phyloP scores from a whole-genome alignment of 2,329 filamentous ascomycete genomes.

The Zarea fungicola region DNA sequence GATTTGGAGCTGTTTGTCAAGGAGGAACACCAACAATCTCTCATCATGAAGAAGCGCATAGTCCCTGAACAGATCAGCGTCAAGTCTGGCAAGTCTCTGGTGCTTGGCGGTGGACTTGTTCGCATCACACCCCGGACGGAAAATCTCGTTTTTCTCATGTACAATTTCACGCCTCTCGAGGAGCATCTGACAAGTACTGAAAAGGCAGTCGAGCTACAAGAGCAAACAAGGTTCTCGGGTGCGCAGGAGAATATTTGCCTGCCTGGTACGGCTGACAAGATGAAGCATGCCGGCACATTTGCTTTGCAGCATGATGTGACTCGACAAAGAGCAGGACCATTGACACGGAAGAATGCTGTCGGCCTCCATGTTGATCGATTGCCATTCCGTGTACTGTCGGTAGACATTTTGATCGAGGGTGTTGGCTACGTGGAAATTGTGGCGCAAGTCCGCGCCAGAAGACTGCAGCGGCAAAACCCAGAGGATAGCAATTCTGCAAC shows the following conservation, averaged over 20 bases:
- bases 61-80: slow-evolving; percentile 68
- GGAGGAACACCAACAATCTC: slow-evolving; percentile 56
- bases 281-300: slow-evolving; percentile 69
- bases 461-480: slow-evolving; percentile 28
- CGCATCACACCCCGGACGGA: slow-evolving; percentile 70
- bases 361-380: slow-evolving; percentile 62
- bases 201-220: slow-evolving; percentile 72
- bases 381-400: slow-evolving; percentile 72
- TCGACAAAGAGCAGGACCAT: slow-evolving; percentile 65
- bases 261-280: slow-evolving; percentile 51
- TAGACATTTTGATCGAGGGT: slow-evolving; percentile 86
- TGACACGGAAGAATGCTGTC: slow-evolving; percentile 59
- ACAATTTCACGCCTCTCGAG: slow-evolving; percentile 76
- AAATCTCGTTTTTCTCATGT: slow-evolving; percentile 65
- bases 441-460: slow-evolving; percentile 66
- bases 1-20: slow-evolving; percentile 67
- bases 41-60: slow-evolving; percentile 76
- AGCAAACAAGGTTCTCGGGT: slow-evolving; percentile 50
- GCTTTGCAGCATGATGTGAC: slow-evolving; percentile 79
- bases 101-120: slow-evolving; percentile 75
- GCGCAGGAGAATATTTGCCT: slow-evolving; percentile 60
- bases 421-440: slow-evolving; percentile 90
- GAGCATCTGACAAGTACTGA: slow-evolving; percentile 72
- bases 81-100: slow-evolving; percentile 70
- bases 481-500: too few relatives aligned